Evolutionary conservation across 1,139 yeast genomes (phyloP), one percentile per base, ranked within the genome.

Genomic region (Taphrina flavorubra): DNA sequence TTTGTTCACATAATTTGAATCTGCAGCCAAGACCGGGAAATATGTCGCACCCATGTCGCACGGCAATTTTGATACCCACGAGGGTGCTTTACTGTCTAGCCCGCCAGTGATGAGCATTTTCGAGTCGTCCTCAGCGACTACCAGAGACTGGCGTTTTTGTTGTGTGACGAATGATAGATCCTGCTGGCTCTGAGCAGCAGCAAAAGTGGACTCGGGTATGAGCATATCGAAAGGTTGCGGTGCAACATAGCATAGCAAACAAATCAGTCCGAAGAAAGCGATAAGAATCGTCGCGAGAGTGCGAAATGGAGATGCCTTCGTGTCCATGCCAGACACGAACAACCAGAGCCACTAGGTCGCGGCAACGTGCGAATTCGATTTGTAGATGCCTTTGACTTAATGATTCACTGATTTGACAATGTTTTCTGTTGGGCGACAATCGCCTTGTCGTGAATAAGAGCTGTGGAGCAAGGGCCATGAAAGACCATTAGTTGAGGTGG

Each of bases 101-200:
- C 62, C 62, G 20, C 62, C 62, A 10, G 62, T 44, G 42, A 58
- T 44, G n/a, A 58, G 16, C 53, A 49, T 49, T 1, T 20, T 49
- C 36, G 53, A 16, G 36, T 20, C 13, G 36, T 20, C 53, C 36
- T 20, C 36, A 11, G 31, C n/a, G 8, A 11, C 36, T 6, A 8
- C n/a, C 13, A 3, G 11, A 11, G 53, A 49, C 31, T 25, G 31
- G 10, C 53, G 18, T 6, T 11, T 8, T 7, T 20, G 34, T 20
- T 49, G 53, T 11, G 20, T 11, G 36, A 16, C 7, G 10, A 49
- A 25, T 4, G 34, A 11, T 8, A n/a, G 11, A 8, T 49, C 53
- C 11, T 18, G 53, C 36, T 13, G 47, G 18, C 18, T 44, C 47
- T 44, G 47, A 13, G 8, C 47, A 44, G 47, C 8, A n/a, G 18